Evolutionary conservation across 495 filamentous ascomycete species (phyloP), one percentile per base, ranked within the genome.

Genomic region (Aspergillus cristatus): DNA sequence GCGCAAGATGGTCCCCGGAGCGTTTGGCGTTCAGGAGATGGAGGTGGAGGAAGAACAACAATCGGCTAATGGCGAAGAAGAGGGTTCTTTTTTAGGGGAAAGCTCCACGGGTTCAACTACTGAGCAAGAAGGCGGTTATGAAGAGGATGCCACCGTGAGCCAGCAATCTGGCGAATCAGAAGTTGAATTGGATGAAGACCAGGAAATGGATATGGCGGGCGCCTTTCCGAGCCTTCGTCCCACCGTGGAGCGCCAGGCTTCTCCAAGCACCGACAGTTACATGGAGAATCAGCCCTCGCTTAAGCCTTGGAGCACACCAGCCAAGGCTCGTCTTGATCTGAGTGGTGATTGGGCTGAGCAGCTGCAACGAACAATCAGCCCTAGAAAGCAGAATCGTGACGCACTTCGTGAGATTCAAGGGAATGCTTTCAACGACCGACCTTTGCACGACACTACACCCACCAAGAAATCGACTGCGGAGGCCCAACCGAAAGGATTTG

Each of bases 41-140:
- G 75, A 78, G 30, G 74, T 67, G 15, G 58, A 67, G 18, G 67
- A 75, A 11, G 61, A 75, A 60, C 60, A 64, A 15, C 29, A 41
- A 28, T 55, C 55, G 42, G 42, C 33, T 38, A 59, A 55, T 35
- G 62, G 49, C 14, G 57, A 48, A 22, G 64, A 63, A 18, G 61
- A 63, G 30, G 72, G 81, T 72, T 84, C 82, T 89, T 87, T 90
- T 86, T 87, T 84, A 79, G 85, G 78, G 73, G 79, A 82, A 63
- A 76, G 81, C 76, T 83, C 81, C 76, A 81, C 78, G 75, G 84
- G 78, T 77, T 83, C 83, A 59, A 70, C 76, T 64, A 75, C 72
- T 71, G 75, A 81, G 48, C 57, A 58, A 58, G 76, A 77, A 41
- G 62, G 69, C 59, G 72, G 75, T 45, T n/a, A n/a, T n/a, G n/a